These are phyloP conservation scores for Colletotrichum sp. DNA, from an alignment of 2,329 filamentous ascomycete genomes.

Conservation along the genomic window DNA sequence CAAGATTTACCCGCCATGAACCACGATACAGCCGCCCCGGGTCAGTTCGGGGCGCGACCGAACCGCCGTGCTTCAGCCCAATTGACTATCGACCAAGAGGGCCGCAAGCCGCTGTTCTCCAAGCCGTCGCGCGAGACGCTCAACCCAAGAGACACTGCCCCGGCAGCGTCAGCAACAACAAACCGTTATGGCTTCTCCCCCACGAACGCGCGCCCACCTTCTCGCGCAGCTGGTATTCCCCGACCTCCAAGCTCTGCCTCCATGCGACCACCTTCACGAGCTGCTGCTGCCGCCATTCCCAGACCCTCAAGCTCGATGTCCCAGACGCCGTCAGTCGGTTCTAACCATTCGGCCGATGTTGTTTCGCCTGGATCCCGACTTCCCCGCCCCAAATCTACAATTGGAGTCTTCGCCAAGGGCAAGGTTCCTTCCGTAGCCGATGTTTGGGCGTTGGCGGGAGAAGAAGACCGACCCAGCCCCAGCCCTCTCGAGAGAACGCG, in stretches of 20 bases:
- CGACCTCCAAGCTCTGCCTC: neutral
- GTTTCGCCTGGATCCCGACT: slow-evolving; percentile 35
- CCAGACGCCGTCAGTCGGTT: slow-evolving; percentile 17
- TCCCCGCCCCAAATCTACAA: slow-evolving; percentile 32
- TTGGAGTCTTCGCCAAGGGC: slow-evolving; percentile 20
- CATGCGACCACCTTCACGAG: slow-evolving; percentile 18
- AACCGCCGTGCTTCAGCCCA: slow-evolving; percentile 29
- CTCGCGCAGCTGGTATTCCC: slow-evolving; percentile 6
- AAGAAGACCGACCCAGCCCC: slow-evolving; percentile 31
- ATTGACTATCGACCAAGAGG: slow-evolving; percentile 40
- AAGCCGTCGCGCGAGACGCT: slow-evolving; percentile 25
- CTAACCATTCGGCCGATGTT: slow-evolving; percentile 14
- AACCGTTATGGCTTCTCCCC: slow-evolving; percentile 21
- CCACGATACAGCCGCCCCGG: slow-evolving; percentile 23
- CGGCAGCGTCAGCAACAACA: slow-evolving; percentile 16
- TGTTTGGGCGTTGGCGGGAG: slow-evolving; percentile 44
- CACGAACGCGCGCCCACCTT: slow-evolving; percentile 11
- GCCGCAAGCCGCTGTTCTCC: slow-evolving; percentile 46
- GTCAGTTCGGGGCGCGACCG: slow-evolving; percentile 22
- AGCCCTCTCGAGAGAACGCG: slow-evolving; percentile 34
- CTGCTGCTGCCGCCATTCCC: slow-evolving; percentile 23
- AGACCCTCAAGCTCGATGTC: slow-evolving; percentile 22
- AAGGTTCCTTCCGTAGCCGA: slow-evolving; percentile 43
- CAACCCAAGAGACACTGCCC: neutral
- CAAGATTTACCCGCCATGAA: slow-evolving; percentile 25